Percentiles rank a stretch among this genome's conserved stretches.
phyloP scores from a whole-genome alignment of 805 yeast genomes.

The Blastobotrys robertii region DNA sequence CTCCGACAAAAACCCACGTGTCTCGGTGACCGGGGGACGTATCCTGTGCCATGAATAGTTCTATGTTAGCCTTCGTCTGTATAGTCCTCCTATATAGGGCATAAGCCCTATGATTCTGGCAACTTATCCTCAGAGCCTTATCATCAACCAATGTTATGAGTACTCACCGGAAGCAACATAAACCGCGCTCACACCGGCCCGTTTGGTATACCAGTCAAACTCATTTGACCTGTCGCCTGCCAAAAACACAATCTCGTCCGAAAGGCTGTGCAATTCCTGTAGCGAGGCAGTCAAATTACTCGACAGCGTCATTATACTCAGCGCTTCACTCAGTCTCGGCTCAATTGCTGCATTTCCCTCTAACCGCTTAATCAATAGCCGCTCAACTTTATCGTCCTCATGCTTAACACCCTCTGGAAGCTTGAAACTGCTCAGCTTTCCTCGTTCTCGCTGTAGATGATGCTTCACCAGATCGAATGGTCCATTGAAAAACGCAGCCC shows the following conservation, averaged over 20 bases:
- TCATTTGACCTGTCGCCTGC: constrained; percentile 74
- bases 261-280: constrained; percentile 59
- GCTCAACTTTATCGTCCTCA: constrained; percentile 37
- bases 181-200: constrained; percentile 58
- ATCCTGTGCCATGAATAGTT: constrained; percentile 74
- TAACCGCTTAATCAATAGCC: constrained; percentile 36
- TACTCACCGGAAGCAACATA: constrained; percentile 44
- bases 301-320: constrained; percentile 58
- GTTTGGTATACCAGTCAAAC: constrained; percentile 87
- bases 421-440: constrained; percentile 17
- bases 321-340: constrained; percentile 30
- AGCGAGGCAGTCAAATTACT: constrained; percentile 46
- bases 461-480: constrained; percentile 45
- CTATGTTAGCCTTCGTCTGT: constrained; percentile 27
- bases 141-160: too few relatives aligned
- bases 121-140: too few relatives aligned
- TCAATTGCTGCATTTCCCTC: constrained; percentile 32
- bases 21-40: constrained; percentile 41
- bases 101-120: too few relatives aligned
- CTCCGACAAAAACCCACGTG: constrained; percentile 57
- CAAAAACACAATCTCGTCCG: constrained; percentile 75
- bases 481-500: constrained; percentile 35
- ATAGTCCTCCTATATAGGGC: too few relatives aligned
- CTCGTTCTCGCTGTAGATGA: constrained; percentile 37
- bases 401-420: constrained; percentile 30